Base-by-base conservation (phyloP, 495 filamentous ascomycete genomes). In the Astrocystis sublimbata region DNA sequence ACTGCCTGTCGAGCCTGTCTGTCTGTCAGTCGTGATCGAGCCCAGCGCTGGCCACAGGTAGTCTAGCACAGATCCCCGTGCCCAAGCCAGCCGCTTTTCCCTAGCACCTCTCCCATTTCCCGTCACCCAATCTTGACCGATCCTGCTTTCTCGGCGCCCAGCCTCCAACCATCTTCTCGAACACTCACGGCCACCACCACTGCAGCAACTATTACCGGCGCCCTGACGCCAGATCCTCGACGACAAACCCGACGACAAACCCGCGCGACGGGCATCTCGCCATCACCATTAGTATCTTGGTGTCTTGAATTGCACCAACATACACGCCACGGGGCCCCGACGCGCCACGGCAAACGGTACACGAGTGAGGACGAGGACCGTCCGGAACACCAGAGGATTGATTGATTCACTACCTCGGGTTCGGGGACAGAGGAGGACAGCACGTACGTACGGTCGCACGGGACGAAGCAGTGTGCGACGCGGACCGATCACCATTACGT, bases 61-160 rank as follows among this genome's bases (percentile, higher is more conserved):
- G 46, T 49, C 46, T n/a, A 49, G 24, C 58, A 51, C 33, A 17
- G 43, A 9, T 49, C 58, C 58, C 49, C 49, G 38, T 54, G 47
- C 50, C 64, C 59, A 59, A 57, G 45, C 65, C 58, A 71, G 60
- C 47, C 53, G 46, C 51, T 56, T 40, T 64, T 58, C 50, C 57
- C 65, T 64, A 50, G 63, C 63, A 68, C 65, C 67, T 67, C 67
- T 66, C 63, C 62, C 65, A 52, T 67, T 59, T 60, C 62, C 61
- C 64, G 54, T 49, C 40, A 67, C 57, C 62, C 59, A 45, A 55
- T 54, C 36, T 53, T 54, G 19, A 59, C 47, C 45, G 56, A 59
- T 59, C 56, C 50, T 59, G 42, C 56, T 52, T 61, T 61, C 69
- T 69, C 60, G 69, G 69, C 69, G 69, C 67, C 70, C 67, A 72